Conservation (phyloP, 768 basidiomycete species). For the Tulasnella sp. region DNA sequence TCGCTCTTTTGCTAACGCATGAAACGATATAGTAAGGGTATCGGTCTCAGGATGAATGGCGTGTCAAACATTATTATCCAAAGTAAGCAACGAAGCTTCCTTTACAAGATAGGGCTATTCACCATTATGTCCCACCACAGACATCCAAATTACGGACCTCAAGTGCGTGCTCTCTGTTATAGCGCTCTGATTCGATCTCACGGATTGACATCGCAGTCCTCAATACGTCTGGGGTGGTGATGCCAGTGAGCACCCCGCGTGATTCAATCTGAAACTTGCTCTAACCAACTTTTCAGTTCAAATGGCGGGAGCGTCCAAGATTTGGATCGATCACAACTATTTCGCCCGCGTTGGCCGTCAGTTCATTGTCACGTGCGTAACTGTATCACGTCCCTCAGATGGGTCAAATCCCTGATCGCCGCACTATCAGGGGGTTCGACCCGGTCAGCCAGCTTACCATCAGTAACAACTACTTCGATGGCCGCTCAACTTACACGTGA, state of each 20-base stretch:
- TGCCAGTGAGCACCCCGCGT: no score
- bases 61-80: not conserved
- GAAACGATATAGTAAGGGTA: not conserved
- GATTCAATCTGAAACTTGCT: no score
- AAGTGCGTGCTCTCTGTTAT: not conserved
- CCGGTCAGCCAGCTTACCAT: not conserved
- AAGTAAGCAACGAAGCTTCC: not conserved
- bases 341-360: not conserved
- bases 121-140: not conserved
- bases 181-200: no score
- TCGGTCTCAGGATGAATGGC: not conserved
- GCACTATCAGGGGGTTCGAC: not conserved
- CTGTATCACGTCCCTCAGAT: not conserved
- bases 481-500: not conserved
- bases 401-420: not conserved
- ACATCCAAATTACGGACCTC: not conserved
- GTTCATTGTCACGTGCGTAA: not conserved
- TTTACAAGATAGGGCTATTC: not conserved
- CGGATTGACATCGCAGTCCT: no score
- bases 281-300: no score
- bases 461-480: slow-evolving; percentile 7
- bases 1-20: not conserved
- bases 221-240: no score
- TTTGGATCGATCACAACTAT: slow-evolving; percentile 5
- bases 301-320: not conserved